Evolutionary conservation across 1,284 basidiomycete genomes (phyloP), one percentile per base, ranked within the genome.

Genomic region (Binderoboletus segoi): DNA sequence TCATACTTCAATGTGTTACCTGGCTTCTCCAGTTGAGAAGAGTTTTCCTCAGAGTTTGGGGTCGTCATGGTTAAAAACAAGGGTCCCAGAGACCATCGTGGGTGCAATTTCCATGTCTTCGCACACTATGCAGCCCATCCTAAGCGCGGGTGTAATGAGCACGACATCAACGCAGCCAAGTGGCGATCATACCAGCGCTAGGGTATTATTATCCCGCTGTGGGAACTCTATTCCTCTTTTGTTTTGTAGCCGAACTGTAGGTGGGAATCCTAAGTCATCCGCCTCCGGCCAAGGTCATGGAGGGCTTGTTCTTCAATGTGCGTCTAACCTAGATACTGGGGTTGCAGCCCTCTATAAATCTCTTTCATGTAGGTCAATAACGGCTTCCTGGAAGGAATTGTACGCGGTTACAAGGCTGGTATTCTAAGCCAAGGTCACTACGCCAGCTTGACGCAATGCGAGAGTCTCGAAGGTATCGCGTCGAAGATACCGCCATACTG

Each of bases 401-500:
- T 98, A 16, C 82, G 97, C 65, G 97, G 97, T 5, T 98, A 96
- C 85, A 96, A 94, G 75, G 86, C 91, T 47, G 94, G 94, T 24
- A 88, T 98, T 61, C 85, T 99, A 54, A 90, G 87, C 47, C 89
- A 93, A 70, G 82, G 79, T 64, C 93, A 97, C 73, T 99, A 98
- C 75, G 83, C 89, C 70, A 98, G 95, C 75, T 77, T 99, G 70
- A 93, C 93, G 4, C 97, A 99, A 76, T 99, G 97, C 82, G 97
- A 99, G 77, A 95, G 86, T 41, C 84, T 99, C 46, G 97, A 99
- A 81, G 96, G 96, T 70, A 67, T 16, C 18, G 26, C 28, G 13
- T 43, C 30, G 4, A 46, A 54, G 42, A 30, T 32, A 16, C 92
- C 67, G 67, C 81, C 70, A 56, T 49, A 37, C 50, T 41, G 44